phyloP scores from a whole-genome alignment of 1,139 yeast species.

The Saccharomyces hybrid region DNA sequence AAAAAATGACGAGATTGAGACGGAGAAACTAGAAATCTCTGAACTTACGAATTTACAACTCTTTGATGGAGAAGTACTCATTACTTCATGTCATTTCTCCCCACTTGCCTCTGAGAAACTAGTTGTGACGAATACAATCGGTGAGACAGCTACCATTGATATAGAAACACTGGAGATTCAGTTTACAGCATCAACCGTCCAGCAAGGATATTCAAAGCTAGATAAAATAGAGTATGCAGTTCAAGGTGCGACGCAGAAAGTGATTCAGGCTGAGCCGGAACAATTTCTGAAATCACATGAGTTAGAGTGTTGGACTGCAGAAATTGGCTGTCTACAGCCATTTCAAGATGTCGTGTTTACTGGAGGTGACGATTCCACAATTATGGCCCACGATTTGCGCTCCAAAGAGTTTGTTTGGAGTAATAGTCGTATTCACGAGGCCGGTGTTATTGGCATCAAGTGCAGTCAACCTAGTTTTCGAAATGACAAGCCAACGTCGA shows the following conservation, averaged over 20 bases:
- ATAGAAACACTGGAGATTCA: slow-evolving; percentile 8
- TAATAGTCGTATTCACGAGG: slow-evolving; percentile 59
- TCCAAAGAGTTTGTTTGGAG: slow-evolving; percentile 46
- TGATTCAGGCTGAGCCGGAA: slow-evolving; percentile 8
- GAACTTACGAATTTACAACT: slow-evolving; percentile 33
- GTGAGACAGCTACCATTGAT: slow-evolving; percentile 35
- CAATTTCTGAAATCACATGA: slow-evolving; percentile 39
- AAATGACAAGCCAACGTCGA: slow-evolving; percentile 38
- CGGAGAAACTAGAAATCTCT: slow-evolving; percentile 11
- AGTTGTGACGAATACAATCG: slow-evolving; percentile 55
- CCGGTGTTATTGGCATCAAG: slow-evolving; percentile 77
- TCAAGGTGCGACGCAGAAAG: slow-evolving; percentile 15
- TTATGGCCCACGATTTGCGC: slow-evolving; percentile 72
- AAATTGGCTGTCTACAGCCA: slow-evolving; percentile 54
- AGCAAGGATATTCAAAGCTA: slow-evolving; percentile 6
- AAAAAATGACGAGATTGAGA: slow-evolving; percentile 10
- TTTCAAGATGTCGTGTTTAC: slow-evolving; percentile 58
- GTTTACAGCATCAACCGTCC: background rate
- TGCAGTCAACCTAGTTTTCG: slow-evolving; percentile 24
- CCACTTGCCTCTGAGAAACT: slow-evolving; percentile 35
- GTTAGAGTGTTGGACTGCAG: slow-evolving; percentile 86
- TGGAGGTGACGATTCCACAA: slow-evolving; percentile 83
- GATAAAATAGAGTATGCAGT: slow-evolving; percentile 12
- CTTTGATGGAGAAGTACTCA: slow-evolving; percentile 44
- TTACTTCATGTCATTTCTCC: slow-evolving; percentile 64